Evolutionary conservation across 331 rosid species (phyloP), one percentile per base, ranked within the genome.

Genomic region (Erythrophleum ivorense): DNA sequence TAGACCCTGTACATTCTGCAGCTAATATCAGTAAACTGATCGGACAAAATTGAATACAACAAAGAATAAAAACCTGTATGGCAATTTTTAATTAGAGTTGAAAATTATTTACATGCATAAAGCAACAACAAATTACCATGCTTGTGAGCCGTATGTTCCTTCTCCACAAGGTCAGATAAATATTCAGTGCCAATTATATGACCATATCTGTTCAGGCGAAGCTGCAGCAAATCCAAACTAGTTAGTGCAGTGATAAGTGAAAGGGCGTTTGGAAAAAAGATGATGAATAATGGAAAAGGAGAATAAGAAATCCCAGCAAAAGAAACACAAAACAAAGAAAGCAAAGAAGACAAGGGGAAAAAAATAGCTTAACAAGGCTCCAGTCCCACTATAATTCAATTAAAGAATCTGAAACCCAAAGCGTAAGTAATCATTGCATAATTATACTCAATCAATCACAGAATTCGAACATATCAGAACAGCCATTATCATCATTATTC

Each of bases 101-200:
- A 74, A 34, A 70, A 67, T 4, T 43, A 68, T 29, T 16, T 62
- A 72, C 16, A 83, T 50, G 77, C 57, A 80, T 43, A 77, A 36
- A 31, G 76, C 48, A 84, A 64, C 24, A 76, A 76, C 58, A 49
- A 11, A 49, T 85, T 96, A 96, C 99, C 97, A 59, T 91, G 95
- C 18, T 87, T 84, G 83, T 96, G 88, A 58, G 63, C 45, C 18
- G 34, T 7, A 81, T 96, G 94, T 80, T 86, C 98, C 88, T 88
- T 96, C 84, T 96, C 97, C 52, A 96, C 99, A 66, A 96, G 99
- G 88, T 96, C 99, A 83, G 97, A 92, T 81, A 96, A 4, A 88
- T 92, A 96, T 82, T 94, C 98, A 31, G 98, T 92, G 88, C 99
- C 99, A 3, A 91, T 85, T 82, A 94, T 96, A n/a, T 88, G 90